These are phyloP conservation scores for Larix kaempferi DNA, from an alignment of 75 land plant genomes.

Conservation along the genomic window DNA sequence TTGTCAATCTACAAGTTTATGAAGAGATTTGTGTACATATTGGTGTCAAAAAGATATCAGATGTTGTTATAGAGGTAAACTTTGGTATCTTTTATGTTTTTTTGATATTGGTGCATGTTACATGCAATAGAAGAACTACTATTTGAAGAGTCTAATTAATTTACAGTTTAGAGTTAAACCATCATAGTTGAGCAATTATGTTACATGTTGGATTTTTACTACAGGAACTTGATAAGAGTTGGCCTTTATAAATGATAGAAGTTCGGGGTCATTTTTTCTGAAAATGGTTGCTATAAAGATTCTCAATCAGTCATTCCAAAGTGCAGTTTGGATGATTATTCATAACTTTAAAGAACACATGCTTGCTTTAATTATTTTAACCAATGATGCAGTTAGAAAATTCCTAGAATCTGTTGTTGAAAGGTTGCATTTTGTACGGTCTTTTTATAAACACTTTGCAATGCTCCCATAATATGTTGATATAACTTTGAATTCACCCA, in stretches of 20 bases:
- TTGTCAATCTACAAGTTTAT: conserved; percentile 67
- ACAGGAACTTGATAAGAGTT: conserved; percentile 66
- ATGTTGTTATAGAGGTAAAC: conserved; percentile 82
- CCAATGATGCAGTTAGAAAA: conserved; percentile 26
- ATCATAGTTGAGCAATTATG: neutral
- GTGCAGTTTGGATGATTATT: conserved; percentile 48
- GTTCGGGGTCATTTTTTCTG: conserved; percentile 35
- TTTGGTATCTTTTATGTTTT: neutral
- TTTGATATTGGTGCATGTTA: neutral
- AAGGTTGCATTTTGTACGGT: conserved; percentile 63
- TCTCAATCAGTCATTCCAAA: conserved; percentile 48
- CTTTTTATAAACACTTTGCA: conserved; percentile 61
- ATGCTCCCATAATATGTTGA: conserved; percentile 54
- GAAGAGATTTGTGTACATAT: conserved; percentile 49
- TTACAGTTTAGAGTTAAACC: neutral
- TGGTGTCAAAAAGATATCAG: conserved; percentile 87
- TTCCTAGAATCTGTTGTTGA: conserved; percentile 43
- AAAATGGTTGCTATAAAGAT: conserved; percentile 41
- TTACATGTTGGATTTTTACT: neutral
- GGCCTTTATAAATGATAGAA: conserved; percentile 46
- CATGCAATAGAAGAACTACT: neutral
- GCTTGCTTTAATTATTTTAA: conserved; percentile 22
- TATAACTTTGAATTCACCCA: conserved; percentile 41
- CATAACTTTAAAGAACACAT: conserved; percentile 25
- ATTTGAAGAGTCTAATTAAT: neutral